Evolutionary conservation across 768 basidiomycete species (phyloP).

Genomic region (Lyophyllum semitale): DNA sequence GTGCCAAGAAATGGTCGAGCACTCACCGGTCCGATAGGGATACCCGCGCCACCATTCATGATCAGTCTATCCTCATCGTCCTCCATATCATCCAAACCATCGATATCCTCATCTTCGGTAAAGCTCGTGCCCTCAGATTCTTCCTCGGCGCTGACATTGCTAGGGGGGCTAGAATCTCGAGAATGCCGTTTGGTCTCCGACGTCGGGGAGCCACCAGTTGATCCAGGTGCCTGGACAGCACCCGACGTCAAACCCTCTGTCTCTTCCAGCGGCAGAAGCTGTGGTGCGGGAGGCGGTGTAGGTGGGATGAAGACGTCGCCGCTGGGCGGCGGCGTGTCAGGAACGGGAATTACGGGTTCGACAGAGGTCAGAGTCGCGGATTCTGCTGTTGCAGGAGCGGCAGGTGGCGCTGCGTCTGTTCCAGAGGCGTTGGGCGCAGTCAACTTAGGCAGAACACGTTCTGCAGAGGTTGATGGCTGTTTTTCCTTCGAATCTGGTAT

Average conservation of each 20-base stretch:
- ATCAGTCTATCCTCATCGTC: constrained; percentile 93
- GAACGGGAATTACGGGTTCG: constrained; percentile 3
- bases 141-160: constrained; percentile 49
- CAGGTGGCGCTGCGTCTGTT: constrained; percentile 3
- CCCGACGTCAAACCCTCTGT: constrained; percentile 90
- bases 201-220: constrained; percentile 51
- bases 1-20: neutral
- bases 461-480: constrained; percentile 13
- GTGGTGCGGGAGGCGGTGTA: constrained; percentile 29
- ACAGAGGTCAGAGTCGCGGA: constrained; percentile 6
- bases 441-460: constrained; percentile 8
- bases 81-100: constrained; percentile 66
- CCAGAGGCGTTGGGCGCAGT: neutral
- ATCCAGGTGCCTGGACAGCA: constrained; percentile 89
- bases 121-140: constrained; percentile 69
- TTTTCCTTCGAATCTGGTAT: constrained; percentile 29
- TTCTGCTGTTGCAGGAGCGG: constrained; percentile 7
- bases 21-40: constrained; percentile 89
- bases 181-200: constrained; percentile 38
- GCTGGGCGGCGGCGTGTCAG: constrained; percentile 13
- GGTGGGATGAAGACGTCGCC: constrained; percentile 39
- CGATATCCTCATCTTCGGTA: constrained; percentile 67
- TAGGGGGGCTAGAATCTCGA: constrained; percentile 36
- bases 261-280: constrained; percentile 60
- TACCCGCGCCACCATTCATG: constrained; percentile 89